These are phyloP conservation scores for Chalciporus piperatus DNA, from an alignment of 768 basidiomycete species.

Conservation along the genomic window DNA sequence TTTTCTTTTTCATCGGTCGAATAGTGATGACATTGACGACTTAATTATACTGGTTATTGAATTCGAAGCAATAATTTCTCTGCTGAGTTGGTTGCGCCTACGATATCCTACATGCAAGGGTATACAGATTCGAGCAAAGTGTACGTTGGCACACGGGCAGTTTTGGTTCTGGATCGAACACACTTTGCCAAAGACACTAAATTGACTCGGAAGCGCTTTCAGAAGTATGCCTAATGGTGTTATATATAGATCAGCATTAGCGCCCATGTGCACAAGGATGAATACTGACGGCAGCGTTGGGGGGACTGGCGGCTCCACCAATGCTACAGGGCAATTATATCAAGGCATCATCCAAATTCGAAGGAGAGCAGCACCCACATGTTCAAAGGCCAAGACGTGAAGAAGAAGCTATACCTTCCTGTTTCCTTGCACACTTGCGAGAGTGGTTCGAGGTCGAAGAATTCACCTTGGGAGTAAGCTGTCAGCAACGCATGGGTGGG, in stretches of 20 bases:
- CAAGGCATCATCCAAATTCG: constrained; percentile 3
- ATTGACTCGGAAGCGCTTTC: neutral
- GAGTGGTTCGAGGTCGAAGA: constrained; percentile 68
- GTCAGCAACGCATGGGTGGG: neutral
- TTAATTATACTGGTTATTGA: constrained; percentile 21
- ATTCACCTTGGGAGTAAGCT: constrained; percentile 47
- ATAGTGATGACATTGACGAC: constrained; percentile 24
- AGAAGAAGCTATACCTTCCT: constrained; percentile 70
- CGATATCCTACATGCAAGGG: neutral
- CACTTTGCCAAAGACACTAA: neutral
- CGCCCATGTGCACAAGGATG: neutral
- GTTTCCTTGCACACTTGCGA: constrained; percentile 54
- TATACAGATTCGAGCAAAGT: neutral
- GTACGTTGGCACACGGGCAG: neutral
- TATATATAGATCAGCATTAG: neutral
- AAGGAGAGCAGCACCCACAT: constrained; percentile 44
- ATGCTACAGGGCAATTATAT: constrained; percentile 34
- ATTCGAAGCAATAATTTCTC: constrained; percentile 18
- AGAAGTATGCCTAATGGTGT: constrained; percentile 27
- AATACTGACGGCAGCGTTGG: constrained; percentile 64
- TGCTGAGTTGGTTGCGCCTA: neutral
- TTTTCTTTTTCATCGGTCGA: constrained; percentile 6
- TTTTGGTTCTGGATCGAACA: neutral
- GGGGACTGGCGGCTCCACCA: constrained; percentile 67
- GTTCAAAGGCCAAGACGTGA: constrained; percentile 72